Evolutionary conservation across 2,329 filamentous ascomycete genomes (phyloP).

Genomic region (Laburnicola sp.): DNA sequence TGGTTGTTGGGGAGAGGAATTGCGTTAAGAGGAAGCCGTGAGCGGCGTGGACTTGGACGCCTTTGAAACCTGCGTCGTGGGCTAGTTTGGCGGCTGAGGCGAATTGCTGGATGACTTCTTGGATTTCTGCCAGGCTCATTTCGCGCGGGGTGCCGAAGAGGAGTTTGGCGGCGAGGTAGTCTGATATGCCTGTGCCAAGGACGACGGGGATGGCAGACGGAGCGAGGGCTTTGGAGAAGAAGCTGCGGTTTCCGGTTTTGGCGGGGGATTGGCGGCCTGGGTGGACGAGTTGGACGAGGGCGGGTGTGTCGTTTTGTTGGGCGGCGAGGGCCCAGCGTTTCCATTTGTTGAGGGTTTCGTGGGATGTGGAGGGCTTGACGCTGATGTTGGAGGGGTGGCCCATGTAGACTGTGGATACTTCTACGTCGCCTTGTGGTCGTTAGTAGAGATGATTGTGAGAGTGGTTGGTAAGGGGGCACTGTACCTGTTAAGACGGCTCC

Average conservation of each 20-base stretch:
- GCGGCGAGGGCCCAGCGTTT: slow-evolving; percentile 44
- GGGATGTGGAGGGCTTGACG: slow-evolving; percentile 26
- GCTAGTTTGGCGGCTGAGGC: slow-evolving; percentile 59
- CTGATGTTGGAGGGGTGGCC: slow-evolving; percentile 9
- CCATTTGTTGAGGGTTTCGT: slow-evolving; percentile 43
- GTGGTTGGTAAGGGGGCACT: background rate
- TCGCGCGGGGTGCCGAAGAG: slow-evolving; percentile 53
- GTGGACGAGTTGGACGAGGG: slow-evolving; percentile 63
- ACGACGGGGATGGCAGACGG: slow-evolving; percentile 51
- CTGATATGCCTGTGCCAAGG: slow-evolving; percentile 21
- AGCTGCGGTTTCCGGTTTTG: slow-evolving; percentile 50
- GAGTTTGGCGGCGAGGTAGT: slow-evolving; percentile 38
- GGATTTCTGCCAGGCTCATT: slow-evolving; percentile 58
- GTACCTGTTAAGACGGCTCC: slow-evolving; percentile 55
- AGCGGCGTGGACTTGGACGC: slow-evolving; percentile 57
- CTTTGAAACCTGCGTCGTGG: slow-evolving; percentile 56
- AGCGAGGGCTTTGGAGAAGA: slow-evolving; percentile 25
- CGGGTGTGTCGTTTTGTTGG: slow-evolving; percentile 59
- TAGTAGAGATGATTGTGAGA: background rate
- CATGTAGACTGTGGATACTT: slow-evolving; percentile 64
- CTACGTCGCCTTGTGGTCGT: slow-evolving; percentile 57
- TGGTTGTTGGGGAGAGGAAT: slow-evolving; percentile 49
- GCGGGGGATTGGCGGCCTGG: slow-evolving; percentile 59
- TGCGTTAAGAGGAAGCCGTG: slow-evolving; percentile 55
- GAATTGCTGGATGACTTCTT: slow-evolving; percentile 59